Percentiles rank a stretch among this genome's conserved stretches.
These are phyloP conservation scores for Dioscorea cayenensis DNA, from an alignment of 116 monocot genomes.

Conservation along the genomic window DNA sequence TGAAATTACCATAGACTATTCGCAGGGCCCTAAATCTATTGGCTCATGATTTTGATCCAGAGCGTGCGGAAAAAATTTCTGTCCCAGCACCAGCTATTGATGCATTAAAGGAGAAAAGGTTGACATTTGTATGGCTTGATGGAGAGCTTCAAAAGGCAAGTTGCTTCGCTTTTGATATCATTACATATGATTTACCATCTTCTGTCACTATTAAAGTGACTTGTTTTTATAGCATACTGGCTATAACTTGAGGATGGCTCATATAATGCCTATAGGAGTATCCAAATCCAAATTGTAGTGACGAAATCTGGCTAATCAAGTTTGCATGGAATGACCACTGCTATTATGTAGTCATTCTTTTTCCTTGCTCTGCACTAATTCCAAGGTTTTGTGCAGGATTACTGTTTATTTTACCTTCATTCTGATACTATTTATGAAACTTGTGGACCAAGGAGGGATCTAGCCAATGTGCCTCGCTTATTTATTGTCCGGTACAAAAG, in stretches of 20 bases:
- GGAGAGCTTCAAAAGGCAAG: constrained; percentile 78
- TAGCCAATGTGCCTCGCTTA: constrained; percentile 44
- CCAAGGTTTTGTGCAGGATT: constrained; percentile 38
- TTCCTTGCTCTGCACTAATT: not conserved
- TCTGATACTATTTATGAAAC: constrained; percentile 68
- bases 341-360: not conserved
- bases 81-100: constrained; percentile 26
- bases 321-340: not conserved
- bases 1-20: constrained; percentile 34
- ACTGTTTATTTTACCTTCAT: constrained; percentile 76
- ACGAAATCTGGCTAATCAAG: not conserved
- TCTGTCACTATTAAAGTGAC: not conserved
- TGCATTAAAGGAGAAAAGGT: constrained; percentile 58
- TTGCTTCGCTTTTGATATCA: not conserved
- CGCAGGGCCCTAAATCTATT: constrained; percentile 46
- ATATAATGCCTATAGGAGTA: not conserved
- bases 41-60: constrained; percentile 10
- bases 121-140: constrained; percentile 94
- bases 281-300: not conserved
- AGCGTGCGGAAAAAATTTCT: constrained; percentile 12
- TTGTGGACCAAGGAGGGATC: constrained; percentile 68
- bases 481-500: constrained; percentile 81
- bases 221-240: not conserved
- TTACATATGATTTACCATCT: not conserved
- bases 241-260: not conserved